A percentile compares a stretch with the other conserved stretches of the same genome.
Evolutionary conservation across 1,284 basidiomycete genomes (phyloP).

Genomic region (Malassezia psittaci): DNA sequence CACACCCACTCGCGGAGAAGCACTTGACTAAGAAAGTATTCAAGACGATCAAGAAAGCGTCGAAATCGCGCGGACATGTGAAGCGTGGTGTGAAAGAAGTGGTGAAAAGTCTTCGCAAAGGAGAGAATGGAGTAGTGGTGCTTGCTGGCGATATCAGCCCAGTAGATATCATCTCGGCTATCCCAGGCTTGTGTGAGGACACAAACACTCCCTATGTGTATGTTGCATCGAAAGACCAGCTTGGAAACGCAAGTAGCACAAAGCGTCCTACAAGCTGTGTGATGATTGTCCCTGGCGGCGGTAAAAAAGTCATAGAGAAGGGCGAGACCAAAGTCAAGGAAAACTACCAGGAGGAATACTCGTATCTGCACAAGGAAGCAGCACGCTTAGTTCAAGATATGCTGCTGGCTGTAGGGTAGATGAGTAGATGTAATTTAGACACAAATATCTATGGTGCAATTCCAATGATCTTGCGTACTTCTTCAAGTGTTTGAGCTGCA

Average conservation of each 20-base stretch:
- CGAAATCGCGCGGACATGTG: conserved; percentile 45
- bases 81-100: conserved; percentile 48
- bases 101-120: conserved; percentile 44
- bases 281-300: conserved; percentile 58
- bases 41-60: conserved; percentile 47
- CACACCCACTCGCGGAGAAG: conserved; percentile 36
- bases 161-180: conserved; percentile 93
- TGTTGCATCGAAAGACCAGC: conserved; percentile 55
- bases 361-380: conserved; percentile 70
- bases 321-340: conserved; percentile 56
- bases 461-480: conserved; percentile 53
- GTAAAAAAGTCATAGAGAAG: conserved; percentile 60
- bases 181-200: conserved; percentile 90
- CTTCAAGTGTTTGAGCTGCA: conserved; percentile 59
- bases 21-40: conserved; percentile 45
- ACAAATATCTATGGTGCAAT: too few relatives aligned
- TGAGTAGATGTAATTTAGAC: too few relatives aligned
- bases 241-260: conserved; percentile 87
- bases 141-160: conserved; percentile 96
- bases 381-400: conserved; percentile 11
- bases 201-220: conserved; percentile 80
- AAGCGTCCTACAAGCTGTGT: conserved; percentile 97
- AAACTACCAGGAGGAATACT: conserved; percentile 72
- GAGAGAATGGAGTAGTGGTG: conserved; percentile 60
- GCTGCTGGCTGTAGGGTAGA: conserved; percentile 5